Conservation (phyloP, 2,329 filamentous ascomycete species). For the Venturia pyrina region DNA sequence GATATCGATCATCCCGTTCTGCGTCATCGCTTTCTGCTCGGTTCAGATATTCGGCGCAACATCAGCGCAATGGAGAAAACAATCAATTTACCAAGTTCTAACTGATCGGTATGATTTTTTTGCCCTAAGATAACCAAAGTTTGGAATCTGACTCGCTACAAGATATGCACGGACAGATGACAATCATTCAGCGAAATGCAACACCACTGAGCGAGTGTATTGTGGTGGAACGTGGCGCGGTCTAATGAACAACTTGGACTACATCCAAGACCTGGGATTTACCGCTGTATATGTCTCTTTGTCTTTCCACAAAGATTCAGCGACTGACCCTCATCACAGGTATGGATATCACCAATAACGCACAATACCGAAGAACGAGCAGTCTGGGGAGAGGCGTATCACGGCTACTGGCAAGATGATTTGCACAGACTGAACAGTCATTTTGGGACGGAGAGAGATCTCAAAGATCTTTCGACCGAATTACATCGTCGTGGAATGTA, state of each 20-base stretch:
- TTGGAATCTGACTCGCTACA: neutral
- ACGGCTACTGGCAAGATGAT: conserved; percentile 45
- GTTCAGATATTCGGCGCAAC: neutral
- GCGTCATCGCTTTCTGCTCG: neutral
- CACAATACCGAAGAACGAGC: conserved; percentile 32
- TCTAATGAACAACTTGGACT: conserved; percentile 49
- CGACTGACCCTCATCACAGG: conserved; percentile 18
- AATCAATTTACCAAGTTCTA: conserved; percentile 33
- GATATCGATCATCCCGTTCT: neutral
- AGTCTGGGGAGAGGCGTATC: conserved; percentile 34
- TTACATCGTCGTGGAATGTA: conserved; percentile 47
- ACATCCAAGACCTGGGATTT: conserved; percentile 53
- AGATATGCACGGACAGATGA: conserved; percentile 30
- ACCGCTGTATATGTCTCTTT: conserved; percentile 30
- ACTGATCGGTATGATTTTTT: conserved; percentile 26
- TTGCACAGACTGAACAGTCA: conserved; percentile 46
- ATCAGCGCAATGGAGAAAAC: conserved; percentile 26
- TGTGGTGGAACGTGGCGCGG: conserved; percentile 54
- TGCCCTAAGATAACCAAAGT: neutral
- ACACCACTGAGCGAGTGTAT: conserved; percentile 32
- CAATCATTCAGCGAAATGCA: conserved; percentile 28
- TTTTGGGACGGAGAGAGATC: conserved; percentile 49
- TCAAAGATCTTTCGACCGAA: conserved; percentile 45
- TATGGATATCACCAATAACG: conserved; percentile 39
- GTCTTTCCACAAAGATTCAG: neutral